phyloP scores from a whole-genome alignment of 2,329 filamentous ascomycete genomes.

The Phaeosphaeria sp. region DNA sequence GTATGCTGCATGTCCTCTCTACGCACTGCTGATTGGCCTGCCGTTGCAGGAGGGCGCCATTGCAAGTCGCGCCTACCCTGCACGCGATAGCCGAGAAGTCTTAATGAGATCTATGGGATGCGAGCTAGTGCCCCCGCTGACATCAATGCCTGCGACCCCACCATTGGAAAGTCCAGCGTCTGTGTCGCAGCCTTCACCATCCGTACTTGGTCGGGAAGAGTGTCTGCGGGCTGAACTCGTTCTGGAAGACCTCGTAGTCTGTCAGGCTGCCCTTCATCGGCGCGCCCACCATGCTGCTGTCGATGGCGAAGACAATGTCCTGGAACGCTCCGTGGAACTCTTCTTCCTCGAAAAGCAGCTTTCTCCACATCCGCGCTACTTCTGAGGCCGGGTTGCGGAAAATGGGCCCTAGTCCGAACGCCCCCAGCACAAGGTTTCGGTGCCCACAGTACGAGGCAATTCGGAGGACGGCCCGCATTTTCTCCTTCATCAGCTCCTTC shows the following conservation, averaged over 20 bases:
- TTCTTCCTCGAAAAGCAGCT: slow-evolving; percentile 51
- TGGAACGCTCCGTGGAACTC: slow-evolving; percentile 54
- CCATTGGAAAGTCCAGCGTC: slow-evolving; percentile 10
- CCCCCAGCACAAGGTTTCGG: slow-evolving; percentile 51
- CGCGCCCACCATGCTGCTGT: slow-evolving; percentile 43
- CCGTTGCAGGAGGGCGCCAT: slow-evolving; percentile 7
- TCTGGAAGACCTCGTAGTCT: slow-evolving; percentile 51
- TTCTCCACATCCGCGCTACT: slow-evolving; percentile 54
- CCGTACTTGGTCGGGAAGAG: slow-evolving; percentile 44
- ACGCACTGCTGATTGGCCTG: slow-evolving; percentile 17
- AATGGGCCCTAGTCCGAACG: slow-evolving; percentile 54
- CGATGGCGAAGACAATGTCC: slow-evolving; percentile 55
- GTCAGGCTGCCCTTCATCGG: slow-evolving; percentile 40
- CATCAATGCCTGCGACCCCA: slow-evolving; percentile 24
- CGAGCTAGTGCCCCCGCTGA: slow-evolving; percentile 14
- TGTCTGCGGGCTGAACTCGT: slow-evolving; percentile 47
- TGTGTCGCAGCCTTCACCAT: slow-evolving; percentile 20
- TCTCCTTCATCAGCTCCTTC: slow-evolving; percentile 73
- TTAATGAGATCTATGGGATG: slow-evolving; percentile 13
- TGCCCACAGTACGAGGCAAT: slow-evolving; percentile 63
- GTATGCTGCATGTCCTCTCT: neutral
- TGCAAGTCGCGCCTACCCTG: slow-evolving; percentile 2
- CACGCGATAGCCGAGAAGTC: slow-evolving; percentile 16
- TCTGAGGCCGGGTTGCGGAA: slow-evolving; percentile 54
- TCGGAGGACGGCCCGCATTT: slow-evolving; percentile 73